These are phyloP conservation scores for Thermothielavioides terrestris DNA, from an alignment of 495 filamentous ascomycete genomes.

Conservation along the genomic window DNA sequence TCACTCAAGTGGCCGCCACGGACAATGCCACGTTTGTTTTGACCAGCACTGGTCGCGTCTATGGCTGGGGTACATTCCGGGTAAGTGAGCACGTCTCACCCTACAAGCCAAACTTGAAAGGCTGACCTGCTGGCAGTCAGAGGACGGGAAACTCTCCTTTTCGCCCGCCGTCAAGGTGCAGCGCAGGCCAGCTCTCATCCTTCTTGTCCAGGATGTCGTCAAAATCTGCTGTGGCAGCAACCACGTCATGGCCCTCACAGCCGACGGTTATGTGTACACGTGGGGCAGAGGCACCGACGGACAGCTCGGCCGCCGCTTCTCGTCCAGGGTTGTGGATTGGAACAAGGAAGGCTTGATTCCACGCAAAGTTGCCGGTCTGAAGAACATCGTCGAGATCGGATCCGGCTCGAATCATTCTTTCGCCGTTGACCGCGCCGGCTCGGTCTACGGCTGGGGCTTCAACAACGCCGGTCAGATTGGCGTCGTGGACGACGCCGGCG, in stretches of 20 bases:
- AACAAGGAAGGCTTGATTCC: conserved; percentile 21
- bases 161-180: conserved; percentile 3
- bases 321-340: conserved; percentile 48
- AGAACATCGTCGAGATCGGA: conserved; percentile 44
- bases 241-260: conserved; percentile 57
- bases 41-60: conserved; percentile 55
- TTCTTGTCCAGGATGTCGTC: conserved; percentile 44
- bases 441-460: conserved; percentile 72
- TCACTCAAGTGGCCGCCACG: conserved; percentile 51
- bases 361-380: conserved; percentile 51
- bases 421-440: conserved; percentile 59
- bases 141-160: conserved; percentile 6
- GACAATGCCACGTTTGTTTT: conserved; percentile 57
- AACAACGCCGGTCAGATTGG: conserved; percentile 64
- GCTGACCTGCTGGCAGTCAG: conserved; percentile 1
- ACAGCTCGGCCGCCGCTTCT: conserved; percentile 49
- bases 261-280: conserved; percentile 49
- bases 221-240: conserved; percentile 53
- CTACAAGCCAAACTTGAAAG: background rate
- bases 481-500: conserved; percentile 42
- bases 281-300: conserved; percentile 62
- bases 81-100: conserved; percentile 12
- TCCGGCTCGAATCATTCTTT: conserved; percentile 60
- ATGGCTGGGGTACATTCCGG: conserved; percentile 65
- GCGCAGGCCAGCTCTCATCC: conserved; percentile 3